Base-by-base conservation (phyloP, 169 alveolate species). In the Plasmodium cynomolgi region DNA sequence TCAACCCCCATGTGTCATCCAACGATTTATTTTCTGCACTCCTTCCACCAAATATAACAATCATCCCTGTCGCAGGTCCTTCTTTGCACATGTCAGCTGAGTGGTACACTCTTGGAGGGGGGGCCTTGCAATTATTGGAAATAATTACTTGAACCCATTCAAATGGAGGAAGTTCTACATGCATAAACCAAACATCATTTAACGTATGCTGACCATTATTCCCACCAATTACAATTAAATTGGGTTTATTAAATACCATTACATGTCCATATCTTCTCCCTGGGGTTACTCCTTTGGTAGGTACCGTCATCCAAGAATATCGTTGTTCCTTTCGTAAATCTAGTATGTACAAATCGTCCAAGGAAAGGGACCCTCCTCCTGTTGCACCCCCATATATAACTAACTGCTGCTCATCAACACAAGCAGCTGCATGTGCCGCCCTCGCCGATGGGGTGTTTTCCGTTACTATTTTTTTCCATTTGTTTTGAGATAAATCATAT, bases 341-440 rank as follows among this genome's bases (percentile, higher is more conserved):
- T 81, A 99, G 95, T 84, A 99, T 96, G 94, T 98, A 99, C 26
- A 99, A 96, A 91, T 99, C 99, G 93, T 99, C 99, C 33, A 99
- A 97, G 34, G 99, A 98, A 62, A 99, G 96, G 83, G 99, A 97
- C 5, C 99, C 99, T 20, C 99, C 99, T 39, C 99, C 99, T 23
- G 99, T 99, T 39, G 99, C 99, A 5, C 99, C 99, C 20, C 99
- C 99, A 95, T 98, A 99, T 75, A 99, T 97, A 7, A 99, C 99
- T 83, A 99, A 96, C 93, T 99, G 99, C 81, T 94, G 93, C 80
- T 96, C 95, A 85, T 99, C 99, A 7, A 99, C 99, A 85, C 99
- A 97, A n/a, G 99, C 99, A 20, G 99, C 98, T n/a, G 99, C 99
- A 95, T 99, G 99, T 6, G 99, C 99, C 20, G 99, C 99, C 77